Conservation (phyloP, 106 monocot species). For the Alisma plantagoaquatica region DNA sequence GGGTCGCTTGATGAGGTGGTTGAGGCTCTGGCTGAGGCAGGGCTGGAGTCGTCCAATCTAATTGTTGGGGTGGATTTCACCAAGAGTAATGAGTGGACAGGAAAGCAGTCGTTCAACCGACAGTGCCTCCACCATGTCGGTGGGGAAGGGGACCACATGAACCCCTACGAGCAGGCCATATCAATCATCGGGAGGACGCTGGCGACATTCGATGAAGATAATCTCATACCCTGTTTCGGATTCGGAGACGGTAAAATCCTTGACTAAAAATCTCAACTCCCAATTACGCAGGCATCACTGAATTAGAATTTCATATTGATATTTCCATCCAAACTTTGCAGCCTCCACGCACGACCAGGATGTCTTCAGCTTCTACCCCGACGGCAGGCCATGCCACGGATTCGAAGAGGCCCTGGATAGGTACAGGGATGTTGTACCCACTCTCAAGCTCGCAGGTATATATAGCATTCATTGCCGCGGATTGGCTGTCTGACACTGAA, state of each 20-base stretch:
- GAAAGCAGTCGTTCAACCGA: no score
- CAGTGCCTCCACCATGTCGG: no score
- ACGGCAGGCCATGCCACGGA: constrained; percentile 24
- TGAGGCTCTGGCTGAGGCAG: constrained; percentile 54
- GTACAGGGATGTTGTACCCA: constrained; percentile 25
- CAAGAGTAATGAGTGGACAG: constrained; percentile 94
- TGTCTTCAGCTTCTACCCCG: constrained; percentile 28
- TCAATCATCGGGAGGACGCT: constrained; percentile 74
- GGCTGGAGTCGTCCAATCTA: constrained; percentile 75
- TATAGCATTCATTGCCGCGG: no score
- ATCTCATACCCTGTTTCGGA: constrained; percentile 80
- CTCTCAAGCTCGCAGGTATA: constrained; percentile 24
- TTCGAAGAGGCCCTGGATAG: constrained; percentile 22
- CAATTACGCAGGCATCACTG: background rate
- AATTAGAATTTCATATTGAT: background rate
- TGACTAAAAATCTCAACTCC: no score
- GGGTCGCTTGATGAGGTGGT: no score
- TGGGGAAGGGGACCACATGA: constrained; percentile 30
- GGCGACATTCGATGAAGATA: constrained; percentile 77
- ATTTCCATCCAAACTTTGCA: constrained; percentile 6
- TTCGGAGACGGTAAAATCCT: constrained; percentile 85
- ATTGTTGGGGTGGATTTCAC: constrained; percentile 88
- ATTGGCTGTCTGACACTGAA: no score
- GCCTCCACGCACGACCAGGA: constrained; percentile 36
- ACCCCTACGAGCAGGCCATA: constrained; percentile 89